Conservation (phyloP, 108 stramenopile genomes). For the Fistulifera pelliculosa region DNA sequence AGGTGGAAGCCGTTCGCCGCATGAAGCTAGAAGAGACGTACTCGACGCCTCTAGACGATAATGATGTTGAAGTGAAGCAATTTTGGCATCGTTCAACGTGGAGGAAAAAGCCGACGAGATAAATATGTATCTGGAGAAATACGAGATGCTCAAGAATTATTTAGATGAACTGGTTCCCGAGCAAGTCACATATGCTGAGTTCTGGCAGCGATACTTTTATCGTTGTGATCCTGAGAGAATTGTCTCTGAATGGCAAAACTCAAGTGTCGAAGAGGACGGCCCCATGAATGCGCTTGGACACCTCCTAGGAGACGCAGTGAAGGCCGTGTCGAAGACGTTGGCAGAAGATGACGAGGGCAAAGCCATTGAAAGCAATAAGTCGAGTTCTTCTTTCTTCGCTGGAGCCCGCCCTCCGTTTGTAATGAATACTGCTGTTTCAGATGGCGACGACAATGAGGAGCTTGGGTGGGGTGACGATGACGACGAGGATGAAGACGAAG, state of each 20-base stretch:
- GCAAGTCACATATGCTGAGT: slow-evolving; percentile 47
- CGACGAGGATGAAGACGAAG: too few relatives aligned
- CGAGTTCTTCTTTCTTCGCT: slow-evolving; percentile 21
- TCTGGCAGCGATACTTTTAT: slow-evolving; percentile 69
- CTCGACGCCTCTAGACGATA: slow-evolving; percentile 6
- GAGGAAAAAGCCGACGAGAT: slow-evolving; percentile 50
- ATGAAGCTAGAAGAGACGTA: slow-evolving; percentile 7
- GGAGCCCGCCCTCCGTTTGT: slow-evolving; percentile 54
- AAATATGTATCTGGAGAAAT: slow-evolving; percentile 24
- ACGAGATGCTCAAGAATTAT: slow-evolving; percentile 31
- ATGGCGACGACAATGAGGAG: slow-evolving; percentile 20
- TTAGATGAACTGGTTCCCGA: slow-evolving; percentile 32
- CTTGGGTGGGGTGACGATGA: slow-evolving; percentile 28
- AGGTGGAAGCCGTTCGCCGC: slow-evolving; percentile 2
- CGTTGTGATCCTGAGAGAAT: slow-evolving; percentile 39
- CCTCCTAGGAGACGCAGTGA: slow-evolving; percentile 51
- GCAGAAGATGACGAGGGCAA: slow-evolving; percentile 20
- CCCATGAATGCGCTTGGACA: slow-evolving; percentile 18
- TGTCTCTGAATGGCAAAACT: slow-evolving; percentile 7
- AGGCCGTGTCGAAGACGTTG: slow-evolving; percentile 15
- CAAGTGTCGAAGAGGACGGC: slow-evolving; percentile 11
- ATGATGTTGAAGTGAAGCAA: slow-evolving; percentile 11
- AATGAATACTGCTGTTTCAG: slow-evolving; percentile 43
- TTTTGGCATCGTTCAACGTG: slow-evolving; percentile 28
- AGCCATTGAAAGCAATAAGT: not conserved